Conservation (phyloP, 1,284 basidiomycete species). For the Naganishia sp. region DNA sequence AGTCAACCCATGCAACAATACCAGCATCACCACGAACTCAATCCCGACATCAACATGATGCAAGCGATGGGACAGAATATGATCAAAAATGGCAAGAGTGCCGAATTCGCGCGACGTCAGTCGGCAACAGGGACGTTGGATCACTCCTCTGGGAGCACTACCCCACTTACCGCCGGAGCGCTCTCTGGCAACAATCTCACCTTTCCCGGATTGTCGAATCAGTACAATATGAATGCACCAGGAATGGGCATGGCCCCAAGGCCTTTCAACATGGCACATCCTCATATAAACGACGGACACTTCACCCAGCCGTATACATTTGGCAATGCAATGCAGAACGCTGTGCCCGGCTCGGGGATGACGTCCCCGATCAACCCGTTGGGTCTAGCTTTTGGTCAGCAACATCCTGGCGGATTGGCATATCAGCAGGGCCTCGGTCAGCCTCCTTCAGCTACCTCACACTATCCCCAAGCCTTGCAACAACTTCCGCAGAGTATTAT, state of each 20-base stretch:
- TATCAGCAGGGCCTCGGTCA: constrained; percentile 7
- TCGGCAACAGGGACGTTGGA: constrained; percentile 10
- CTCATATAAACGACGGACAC: constrained; percentile 9
- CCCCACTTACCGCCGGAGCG: neutral
- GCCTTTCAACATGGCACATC: constrained; percentile 13
- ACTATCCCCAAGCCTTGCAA: constrained; percentile 4
- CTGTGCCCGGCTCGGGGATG: constrained; percentile 8
- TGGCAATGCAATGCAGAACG: neutral
- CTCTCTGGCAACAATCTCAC: neutral
- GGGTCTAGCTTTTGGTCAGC: constrained; percentile 18
- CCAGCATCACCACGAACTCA: neutral
- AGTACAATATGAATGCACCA: constrained; percentile 16
- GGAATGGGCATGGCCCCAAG: constrained; percentile 26
- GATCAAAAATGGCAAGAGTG: constrained; percentile 7
- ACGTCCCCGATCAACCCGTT: constrained; percentile 16
- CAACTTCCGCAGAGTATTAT: constrained; percentile 1
- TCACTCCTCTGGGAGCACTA: constrained; percentile 22
- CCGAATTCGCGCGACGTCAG: constrained; percentile 13
- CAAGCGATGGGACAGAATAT: constrained; percentile 25
- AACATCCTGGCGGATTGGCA: constrained; percentile 6
- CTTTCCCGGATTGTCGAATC: constrained; percentile 1
- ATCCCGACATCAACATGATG: constrained; percentile 28
- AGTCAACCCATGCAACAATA: constrained; percentile 4
- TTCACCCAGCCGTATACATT: constrained; percentile 5
- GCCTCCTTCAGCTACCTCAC: neutral